A percentile compares a stretch with the other conserved stretches of the same genome.
Evolutionary conservation across 2,329 filamentous ascomycete species (phyloP).

Genomic region (Fusarium foetens): DNA sequence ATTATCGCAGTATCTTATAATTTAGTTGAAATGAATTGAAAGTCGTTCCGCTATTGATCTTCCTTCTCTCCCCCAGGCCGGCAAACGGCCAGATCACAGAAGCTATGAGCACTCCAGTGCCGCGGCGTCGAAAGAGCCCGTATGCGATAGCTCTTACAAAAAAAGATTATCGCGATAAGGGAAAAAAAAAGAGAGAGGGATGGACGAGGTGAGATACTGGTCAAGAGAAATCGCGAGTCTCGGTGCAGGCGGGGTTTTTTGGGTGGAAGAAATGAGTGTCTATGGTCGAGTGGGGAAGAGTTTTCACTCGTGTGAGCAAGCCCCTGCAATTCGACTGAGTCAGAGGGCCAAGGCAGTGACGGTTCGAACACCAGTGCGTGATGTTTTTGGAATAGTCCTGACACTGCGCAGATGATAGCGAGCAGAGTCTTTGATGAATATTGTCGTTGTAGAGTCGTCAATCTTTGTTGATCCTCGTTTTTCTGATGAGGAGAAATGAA

Average conservation of each 20-base stretch:
- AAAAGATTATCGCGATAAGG: conserved; percentile 35
- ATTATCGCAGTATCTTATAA: conserved; percentile 45
- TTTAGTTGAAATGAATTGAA: background rate
- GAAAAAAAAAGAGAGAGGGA: background rate
- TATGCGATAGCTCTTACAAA: background rate
- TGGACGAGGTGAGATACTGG: conserved; percentile 36
- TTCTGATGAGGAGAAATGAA: background rate
- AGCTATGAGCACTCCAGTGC: conserved; percentile 2
- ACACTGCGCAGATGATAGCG: fast-evolving
- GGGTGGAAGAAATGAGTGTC: conserved; percentile 10
- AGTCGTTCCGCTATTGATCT: background rate
- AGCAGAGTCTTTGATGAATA: background rate
- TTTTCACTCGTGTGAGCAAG: conserved; percentile 20
- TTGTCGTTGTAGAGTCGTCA: background rate
- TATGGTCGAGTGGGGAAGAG: conserved; percentile 49
- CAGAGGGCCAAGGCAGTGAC: conserved; percentile 35
- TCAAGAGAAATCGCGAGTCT: conserved; percentile 39
- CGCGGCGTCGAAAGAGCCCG: background rate
- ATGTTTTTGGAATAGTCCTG: conserved; percentile 19
- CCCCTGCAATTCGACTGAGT: conserved; percentile 28
- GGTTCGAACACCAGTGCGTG: conserved; percentile 41
- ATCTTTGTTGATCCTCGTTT: background rate
- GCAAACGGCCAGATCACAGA: conserved; percentile 14
- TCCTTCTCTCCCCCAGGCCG: conserved; percentile 28
- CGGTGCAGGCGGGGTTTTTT: conserved; percentile 39